Percentiles rank a stretch among this genome's conserved stretches.
Evolutionary conservation across 208 protist species (phyloP).

Genomic region (Crithidia expoeki): DNA sequence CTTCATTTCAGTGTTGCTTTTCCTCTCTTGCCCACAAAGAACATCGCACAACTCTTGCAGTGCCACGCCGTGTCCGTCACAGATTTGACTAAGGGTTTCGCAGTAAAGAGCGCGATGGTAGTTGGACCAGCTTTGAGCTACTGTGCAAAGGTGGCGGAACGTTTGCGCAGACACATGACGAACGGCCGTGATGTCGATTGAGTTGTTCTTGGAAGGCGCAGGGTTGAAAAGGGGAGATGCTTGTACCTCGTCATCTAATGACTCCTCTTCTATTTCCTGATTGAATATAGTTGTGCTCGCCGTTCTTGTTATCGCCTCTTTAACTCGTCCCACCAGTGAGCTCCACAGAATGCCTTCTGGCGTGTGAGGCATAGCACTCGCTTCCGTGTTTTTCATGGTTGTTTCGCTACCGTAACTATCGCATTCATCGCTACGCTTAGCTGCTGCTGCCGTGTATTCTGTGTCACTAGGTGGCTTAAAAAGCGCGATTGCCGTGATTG

Average conservation of each 20-base stretch:
- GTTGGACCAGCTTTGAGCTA: conserved; percentile 44
- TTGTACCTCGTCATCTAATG: background rate
- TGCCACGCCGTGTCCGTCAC: conserved; percentile 26
- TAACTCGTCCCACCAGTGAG: background rate
- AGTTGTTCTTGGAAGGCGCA: background rate
- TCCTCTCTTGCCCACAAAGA: too few species aligned
- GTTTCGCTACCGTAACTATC: background rate
- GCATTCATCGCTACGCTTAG: background rate
- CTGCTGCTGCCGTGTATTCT: conserved; percentile 11
- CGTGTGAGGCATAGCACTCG: background rate
- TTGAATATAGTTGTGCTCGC: too few species aligned
- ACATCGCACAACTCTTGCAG: conserved; percentile 34
- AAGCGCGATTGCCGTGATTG: conserved; percentile 18
- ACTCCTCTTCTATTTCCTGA: too few species aligned
- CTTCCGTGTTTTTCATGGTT: background rate
- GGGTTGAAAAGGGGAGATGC: background rate
- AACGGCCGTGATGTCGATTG: conserved; percentile 2
- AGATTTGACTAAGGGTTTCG: conserved; percentile 39
- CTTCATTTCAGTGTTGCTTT: background rate
- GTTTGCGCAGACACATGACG: background rate
- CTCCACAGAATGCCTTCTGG: too few species aligned
- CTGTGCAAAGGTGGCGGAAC: conserved; percentile 6
- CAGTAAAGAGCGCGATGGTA: conserved; percentile 74
- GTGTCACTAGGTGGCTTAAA: background rate
- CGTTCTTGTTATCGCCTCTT: too few species aligned